Base-by-base conservation (phyloP, 163 green algal genomes). In the Volvox carteri region DNA sequence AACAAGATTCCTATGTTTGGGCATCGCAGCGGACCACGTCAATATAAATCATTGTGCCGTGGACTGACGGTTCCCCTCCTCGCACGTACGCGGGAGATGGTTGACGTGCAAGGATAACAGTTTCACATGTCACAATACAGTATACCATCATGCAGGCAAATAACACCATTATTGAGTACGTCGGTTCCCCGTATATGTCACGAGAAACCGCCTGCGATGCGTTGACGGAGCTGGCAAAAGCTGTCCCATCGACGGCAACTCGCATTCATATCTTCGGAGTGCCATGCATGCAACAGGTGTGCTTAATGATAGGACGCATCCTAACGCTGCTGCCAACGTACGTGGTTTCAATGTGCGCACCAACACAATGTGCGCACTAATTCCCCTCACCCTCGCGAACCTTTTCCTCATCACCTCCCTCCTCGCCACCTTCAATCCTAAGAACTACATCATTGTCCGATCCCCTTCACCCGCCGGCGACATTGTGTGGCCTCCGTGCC, bases 201-300 rank as follows among this genome's bases (percentile, higher is more conserved):
- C 73, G 42, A 44, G 42, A 65, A 3, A 8, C 4, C 9, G 44
- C 44, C 21, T 60, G 73, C 42, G 28, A 65, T 21, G 42, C 21
- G 8, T 65, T 80, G 44, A 25, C 23, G 25, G 25, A 44, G 42
- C 4, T 80, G 6, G 79, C 44, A 39, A 28, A 21, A 5, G 25
- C 52, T 4, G 28, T 85, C 9, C 77, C 77, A 16, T 9, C 35
- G 23, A 39, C 77, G 33, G 52, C 52, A 7, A 42, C 52, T 6
- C 52, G 54, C 25, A 21, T 85, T 2, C 77, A 19, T 28, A 19
- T 85, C 4, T 23, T 56, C 9, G 77, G 77, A 54, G 7, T 85
- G 1, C 35, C 54, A 41, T 85, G 77, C 19, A 25, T 85, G 18
- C 33, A 41, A 41, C 77, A 85, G 50, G 77, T 85, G 9, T 39